phyloP scores from a whole-genome alignment of 108 stramenopile genomes.

The Pseudonitzschia multiseries region DNA sequence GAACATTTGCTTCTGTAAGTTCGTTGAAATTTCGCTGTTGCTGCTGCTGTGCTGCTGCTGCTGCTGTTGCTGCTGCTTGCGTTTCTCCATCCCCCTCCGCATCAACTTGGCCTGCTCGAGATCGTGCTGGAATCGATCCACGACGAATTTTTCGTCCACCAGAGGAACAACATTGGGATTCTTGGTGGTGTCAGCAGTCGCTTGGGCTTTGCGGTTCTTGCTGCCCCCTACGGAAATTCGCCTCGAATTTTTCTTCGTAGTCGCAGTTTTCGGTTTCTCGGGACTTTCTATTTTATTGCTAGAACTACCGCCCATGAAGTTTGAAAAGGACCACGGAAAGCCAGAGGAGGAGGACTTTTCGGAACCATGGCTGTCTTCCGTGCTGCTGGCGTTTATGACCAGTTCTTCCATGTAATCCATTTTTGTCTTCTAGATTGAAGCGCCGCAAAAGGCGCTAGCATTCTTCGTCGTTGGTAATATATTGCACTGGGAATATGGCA shows the following conservation, averaged over 20 bases:
- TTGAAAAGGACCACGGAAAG: conserved; percentile 5
- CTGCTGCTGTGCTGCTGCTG: conserved; percentile 6
- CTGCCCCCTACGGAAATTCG: background rate
- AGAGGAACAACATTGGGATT: conserved; percentile 11
- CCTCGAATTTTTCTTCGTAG: background rate
- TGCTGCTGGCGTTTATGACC: background rate
- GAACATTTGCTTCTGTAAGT: conserved; percentile 24
- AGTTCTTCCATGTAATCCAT: conserved; percentile 17
- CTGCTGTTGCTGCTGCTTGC: conserved; percentile 14
- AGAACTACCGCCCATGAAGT: background rate
- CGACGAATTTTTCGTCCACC: conserved; percentile 5
- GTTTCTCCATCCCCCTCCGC: conserved; percentile 21
- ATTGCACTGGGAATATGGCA: too few relatives aligned
- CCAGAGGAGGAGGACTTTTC: background rate
- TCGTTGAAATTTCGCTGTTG: background rate
- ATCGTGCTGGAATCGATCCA: conserved; percentile 26
- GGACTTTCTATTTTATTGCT: background rate
- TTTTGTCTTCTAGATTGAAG: background rate
- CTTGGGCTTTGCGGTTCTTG: background rate
- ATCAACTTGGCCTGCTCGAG: conserved; percentile 35
- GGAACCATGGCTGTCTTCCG: conserved; percentile 4
- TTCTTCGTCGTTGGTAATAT: background rate
- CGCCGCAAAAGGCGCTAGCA: background rate
- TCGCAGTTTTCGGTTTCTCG: background rate
- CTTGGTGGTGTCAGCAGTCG: background rate